A percentile compares a stretch with the other conserved stretches of the same genome.
Evolutionary conservation across 2,329 filamentous ascomycete genomes (phyloP).

Genomic region (Botrytis aclada): DNA sequence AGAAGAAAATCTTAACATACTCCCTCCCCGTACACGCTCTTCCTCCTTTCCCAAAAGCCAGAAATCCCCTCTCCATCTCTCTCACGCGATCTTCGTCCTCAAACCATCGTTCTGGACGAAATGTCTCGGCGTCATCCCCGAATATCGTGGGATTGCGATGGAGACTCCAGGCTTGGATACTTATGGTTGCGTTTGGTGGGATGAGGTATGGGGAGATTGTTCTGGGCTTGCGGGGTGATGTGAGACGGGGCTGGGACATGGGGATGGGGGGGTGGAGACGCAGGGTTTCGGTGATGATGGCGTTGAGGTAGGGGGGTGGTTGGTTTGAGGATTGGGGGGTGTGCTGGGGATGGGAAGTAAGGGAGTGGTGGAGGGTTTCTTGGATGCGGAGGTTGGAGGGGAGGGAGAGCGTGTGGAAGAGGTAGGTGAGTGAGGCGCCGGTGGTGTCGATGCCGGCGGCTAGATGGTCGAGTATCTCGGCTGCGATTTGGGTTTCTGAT

Average conservation of each 20-base stretch:
- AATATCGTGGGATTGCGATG: constrained; percentile 66
- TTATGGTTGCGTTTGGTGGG: constrained; percentile 54
- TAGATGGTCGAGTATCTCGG: constrained; percentile 69
- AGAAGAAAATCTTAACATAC: constrained; percentile 45
- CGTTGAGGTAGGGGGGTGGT: constrained; percentile 56
- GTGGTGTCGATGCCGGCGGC: constrained; percentile 71
- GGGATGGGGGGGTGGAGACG: constrained; percentile 63
- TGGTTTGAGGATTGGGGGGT: constrained; percentile 39
- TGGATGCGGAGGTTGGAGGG: constrained; percentile 53
- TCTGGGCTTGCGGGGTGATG: constrained; percentile 48
- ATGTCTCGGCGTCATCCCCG: constrained; percentile 66
- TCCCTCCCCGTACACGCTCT: constrained; percentile 65
- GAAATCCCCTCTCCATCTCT: constrained; percentile 62
- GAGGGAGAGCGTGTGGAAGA: constrained; percentile 69
- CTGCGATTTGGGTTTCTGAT: constrained; percentile 54
- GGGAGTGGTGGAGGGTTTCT: constrained; percentile 43
- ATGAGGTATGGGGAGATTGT: constrained; percentile 54
- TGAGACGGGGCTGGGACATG: constrained; percentile 62
- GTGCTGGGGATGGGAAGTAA: not conserved
- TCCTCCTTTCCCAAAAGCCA: constrained; percentile 64
- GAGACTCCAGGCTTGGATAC: constrained; percentile 59
- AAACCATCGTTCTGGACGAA: constrained; percentile 82
- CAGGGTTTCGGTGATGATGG: constrained; percentile 59
- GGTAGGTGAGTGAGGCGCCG: constrained; percentile 65
- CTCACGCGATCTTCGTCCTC: constrained; percentile 69